Evolutionary conservation across 768 basidiomycete genomes (phyloP).

Genomic region (Lactarius deliciosus): DNA sequence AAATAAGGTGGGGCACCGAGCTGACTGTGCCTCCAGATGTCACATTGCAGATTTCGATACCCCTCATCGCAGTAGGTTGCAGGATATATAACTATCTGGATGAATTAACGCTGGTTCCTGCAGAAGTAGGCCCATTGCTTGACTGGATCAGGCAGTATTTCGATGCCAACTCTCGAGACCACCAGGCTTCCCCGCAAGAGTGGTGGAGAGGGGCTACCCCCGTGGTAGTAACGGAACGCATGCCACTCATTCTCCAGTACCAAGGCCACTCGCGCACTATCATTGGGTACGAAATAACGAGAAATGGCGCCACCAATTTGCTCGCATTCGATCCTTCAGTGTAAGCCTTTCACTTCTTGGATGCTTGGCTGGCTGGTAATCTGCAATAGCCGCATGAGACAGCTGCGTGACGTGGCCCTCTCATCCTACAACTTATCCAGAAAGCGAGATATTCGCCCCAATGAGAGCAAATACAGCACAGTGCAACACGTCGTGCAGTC

Average conservation of each 20-base stretch:
- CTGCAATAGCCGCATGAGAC: constrained; percentile 12
- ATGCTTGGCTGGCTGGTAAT: neutral
- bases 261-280: constrained; percentile 85
- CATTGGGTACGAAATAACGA: constrained; percentile 75
- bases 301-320: constrained; percentile 57
- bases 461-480: constrained; percentile 1
- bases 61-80: constrained; percentile 44
- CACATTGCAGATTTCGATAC: constrained; percentile 66
- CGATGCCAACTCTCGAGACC: constrained; percentile 35
- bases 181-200: constrained; percentile 46
- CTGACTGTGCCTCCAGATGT: constrained; percentile 41
- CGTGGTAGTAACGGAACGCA: constrained; percentile 57
- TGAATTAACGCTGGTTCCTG: neutral
- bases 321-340: constrained; percentile 76
- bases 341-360: constrained; percentile 39
- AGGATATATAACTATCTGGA: neutral
- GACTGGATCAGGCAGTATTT: constrained; percentile 83
- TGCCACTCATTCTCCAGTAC: constrained; percentile 85
- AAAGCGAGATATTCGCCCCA: neutral
- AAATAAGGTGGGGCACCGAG: constrained; percentile 7
- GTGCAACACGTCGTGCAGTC: constrained; percentile 4
- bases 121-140: constrained; percentile 51
- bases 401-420: constrained; percentile 15
- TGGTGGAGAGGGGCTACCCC: constrained; percentile 51
- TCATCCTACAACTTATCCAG: constrained; percentile 10